Evolutionary conservation across 2,329 filamentous ascomycete species (phyloP).

Genomic region (Uncinocarpus reesii): DNA sequence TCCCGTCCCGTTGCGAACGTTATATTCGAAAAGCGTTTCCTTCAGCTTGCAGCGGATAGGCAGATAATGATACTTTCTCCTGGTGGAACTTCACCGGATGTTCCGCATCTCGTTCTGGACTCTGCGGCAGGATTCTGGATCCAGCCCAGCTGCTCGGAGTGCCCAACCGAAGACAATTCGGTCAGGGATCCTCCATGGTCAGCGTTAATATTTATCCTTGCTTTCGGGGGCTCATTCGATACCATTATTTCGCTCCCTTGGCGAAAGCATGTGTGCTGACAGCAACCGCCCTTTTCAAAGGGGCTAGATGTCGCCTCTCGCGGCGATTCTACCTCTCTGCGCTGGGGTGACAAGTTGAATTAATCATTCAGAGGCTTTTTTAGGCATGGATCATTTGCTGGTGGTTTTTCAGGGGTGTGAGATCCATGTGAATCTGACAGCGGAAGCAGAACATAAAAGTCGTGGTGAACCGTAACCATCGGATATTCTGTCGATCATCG

Average conservation of each 20-base stretch:
- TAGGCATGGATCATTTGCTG: background rate
- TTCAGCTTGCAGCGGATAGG: background rate
- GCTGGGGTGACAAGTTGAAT: background rate
- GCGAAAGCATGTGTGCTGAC: too few relatives aligned
- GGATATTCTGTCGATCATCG: constrained; percentile 1
- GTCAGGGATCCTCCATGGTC: background rate
- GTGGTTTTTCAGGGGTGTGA: background rate
- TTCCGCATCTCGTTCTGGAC: constrained; percentile 4
- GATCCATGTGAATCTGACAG: background rate
- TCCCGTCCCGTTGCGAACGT: background rate
- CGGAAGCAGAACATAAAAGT: background rate
- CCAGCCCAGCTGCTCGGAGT: background rate
- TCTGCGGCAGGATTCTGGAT: background rate
- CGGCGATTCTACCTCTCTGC: background rate
- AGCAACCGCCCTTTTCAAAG: too few relatives aligned
- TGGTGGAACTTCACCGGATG: background rate
- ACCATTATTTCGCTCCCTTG: background rate
- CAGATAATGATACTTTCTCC: background rate
- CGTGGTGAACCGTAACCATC: background rate
- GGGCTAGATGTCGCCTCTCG: background rate
- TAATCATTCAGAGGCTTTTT: background rate
- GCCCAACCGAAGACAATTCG: background rate
- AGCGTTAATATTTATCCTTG: background rate
- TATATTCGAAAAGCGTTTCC: background rate
- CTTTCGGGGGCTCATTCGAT: too few relatives aligned